Percentiles rank a stretch among this genome's conserved stretches.
Evolutionary conservation across 257 asterid genomes (phyloP).

Genomic region (Salvia rosmarinus): DNA sequence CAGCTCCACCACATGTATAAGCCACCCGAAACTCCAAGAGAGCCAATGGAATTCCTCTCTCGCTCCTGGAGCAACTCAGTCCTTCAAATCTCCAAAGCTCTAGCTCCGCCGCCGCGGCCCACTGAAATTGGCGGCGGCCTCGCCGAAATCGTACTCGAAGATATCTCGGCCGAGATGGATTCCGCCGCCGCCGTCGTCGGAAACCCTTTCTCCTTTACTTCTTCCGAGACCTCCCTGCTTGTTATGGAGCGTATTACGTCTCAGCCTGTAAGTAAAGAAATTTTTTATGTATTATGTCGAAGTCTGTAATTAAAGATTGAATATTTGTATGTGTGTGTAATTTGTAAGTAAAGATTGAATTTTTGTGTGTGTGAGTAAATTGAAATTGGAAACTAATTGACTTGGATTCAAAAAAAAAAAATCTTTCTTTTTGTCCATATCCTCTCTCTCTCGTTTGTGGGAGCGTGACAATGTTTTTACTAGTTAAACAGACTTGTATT

Average conservation of each 20-base stretch:
- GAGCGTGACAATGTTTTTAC: conserved; percentile 20
- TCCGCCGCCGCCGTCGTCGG: conserved; percentile 56
- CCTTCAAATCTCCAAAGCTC: conserved; percentile 68
- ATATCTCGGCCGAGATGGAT: conserved; percentile 60
- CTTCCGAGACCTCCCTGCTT: conserved; percentile 82
- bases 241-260: conserved; percentile 97
- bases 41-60: conserved; percentile 93
- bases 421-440: conserved; percentile 41
- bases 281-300: conserved; percentile 72
- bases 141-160: conserved; percentile 60
- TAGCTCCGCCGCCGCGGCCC: conserved; percentile 49
- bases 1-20: conserved; percentile 51
- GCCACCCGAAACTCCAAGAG: conserved; percentile 83
- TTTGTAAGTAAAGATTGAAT: too few relatives aligned
- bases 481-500: background rate
- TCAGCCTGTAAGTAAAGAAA: conserved; percentile 76
- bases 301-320: conserved; percentile 67
- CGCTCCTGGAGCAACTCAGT: conserved; percentile 95
- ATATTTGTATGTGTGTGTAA: background rate
- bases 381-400: conserved; percentile 18
- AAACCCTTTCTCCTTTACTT: conserved; percentile 90
- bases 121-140: conserved; percentile 29
- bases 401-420: conserved; percentile 37
- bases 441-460: conserved; percentile 16
- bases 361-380: background rate